Evolutionary conservation across 1,139 yeast species (phyloP), one percentile per base, ranked within the genome.

Genomic region (Debaryomyces udenii): DNA sequence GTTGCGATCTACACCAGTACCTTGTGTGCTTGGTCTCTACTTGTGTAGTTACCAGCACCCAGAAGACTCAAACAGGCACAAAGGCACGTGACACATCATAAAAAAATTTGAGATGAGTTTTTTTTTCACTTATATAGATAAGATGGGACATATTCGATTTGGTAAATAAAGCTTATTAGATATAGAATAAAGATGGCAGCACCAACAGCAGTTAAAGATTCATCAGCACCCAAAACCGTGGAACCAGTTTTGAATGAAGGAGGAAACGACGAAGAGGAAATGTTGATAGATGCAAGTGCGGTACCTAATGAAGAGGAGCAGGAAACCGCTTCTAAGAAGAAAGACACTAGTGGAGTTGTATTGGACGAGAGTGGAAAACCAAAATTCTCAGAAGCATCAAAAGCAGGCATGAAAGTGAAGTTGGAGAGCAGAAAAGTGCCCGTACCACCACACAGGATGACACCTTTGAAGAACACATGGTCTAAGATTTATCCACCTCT

Each of bases 361-460:
- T 66, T 93, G 32, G 98, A 91, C 65, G 91, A 86, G 49, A 80
- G 81, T 46, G 99, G 98, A 34, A 86, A 88, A 56, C 98, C 98
- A 36, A 81, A 84, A 56, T 93, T 93, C 59, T 75, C 85, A 24
- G 81, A 94, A 4, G 94, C 91, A 22, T 74, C 83, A 11, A 74
- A 77, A 44, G 60, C 83, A 3, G 80, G 80, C n/a, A 76, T 74
- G 68, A 80, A 78, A 49, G 94, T 89, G 27, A 88, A 88, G 64
- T 72, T 83, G 45, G 97, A 90, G 62, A 76, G 85, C 44, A 79
- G 98, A 68, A 90, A 90, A 59, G 87, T 94, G 10, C 80, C 95
- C 6, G 94, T 93, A 27, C 99, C 99, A 28, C 98, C 97, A 24
- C 98, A 93, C 62, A 79, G 99, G 73, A 84, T 93, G 89, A 78